Conservation (phyloP, 306 rosid genomes). For the Prunus mira region DNA sequence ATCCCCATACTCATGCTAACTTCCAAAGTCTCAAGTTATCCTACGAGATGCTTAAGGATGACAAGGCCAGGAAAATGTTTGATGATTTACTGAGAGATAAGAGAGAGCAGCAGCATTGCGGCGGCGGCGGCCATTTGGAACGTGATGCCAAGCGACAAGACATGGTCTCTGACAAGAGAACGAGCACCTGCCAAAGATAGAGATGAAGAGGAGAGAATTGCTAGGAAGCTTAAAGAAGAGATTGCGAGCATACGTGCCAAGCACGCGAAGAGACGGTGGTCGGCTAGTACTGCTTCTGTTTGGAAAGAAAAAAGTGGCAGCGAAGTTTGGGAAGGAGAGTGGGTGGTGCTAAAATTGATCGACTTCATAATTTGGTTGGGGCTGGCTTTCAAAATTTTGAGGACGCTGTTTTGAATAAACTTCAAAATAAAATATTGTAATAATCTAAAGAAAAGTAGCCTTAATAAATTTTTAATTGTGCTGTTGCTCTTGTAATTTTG, state of each 20-base stretch:
- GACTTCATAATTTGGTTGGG: slow-evolving; percentile 65
- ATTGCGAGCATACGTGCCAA: slow-evolving; percentile 66
- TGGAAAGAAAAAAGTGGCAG: slow-evolving; percentile 24
- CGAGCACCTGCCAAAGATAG: slow-evolving; percentile 43
- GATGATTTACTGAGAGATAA: slow-evolving; percentile 42
- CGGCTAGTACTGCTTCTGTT: slow-evolving; percentile 15
- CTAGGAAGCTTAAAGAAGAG: slow-evolving; percentile 63
- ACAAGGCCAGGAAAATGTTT: slow-evolving; percentile 66
- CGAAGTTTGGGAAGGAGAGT: slow-evolving; percentile 32
- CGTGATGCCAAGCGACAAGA: slow-evolving; percentile 72
- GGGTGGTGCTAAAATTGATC: slow-evolving; percentile 43
- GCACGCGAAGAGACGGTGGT: slow-evolving; percentile 46
- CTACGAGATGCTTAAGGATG: slow-evolving; percentile 75
- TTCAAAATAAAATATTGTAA: no score
- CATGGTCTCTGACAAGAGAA: slow-evolving; percentile 82
- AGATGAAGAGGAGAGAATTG: slow-evolving; percentile 70
- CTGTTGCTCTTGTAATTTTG: no score
- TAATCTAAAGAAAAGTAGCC: no score
- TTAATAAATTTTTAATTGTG: no score
- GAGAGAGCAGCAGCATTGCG: slow-evolving; percentile 50
- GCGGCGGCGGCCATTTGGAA: slow-evolving; percentile 32
- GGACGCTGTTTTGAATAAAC: no score
- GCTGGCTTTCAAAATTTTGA: slow-evolving; percentile 7
- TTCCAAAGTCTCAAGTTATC: slow-evolving; percentile 65
- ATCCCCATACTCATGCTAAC: slow-evolving; percentile 62